Base-by-base conservation (phyloP, 768 basidiomycete genomes). In the Coprinopsis sp. region DNA sequence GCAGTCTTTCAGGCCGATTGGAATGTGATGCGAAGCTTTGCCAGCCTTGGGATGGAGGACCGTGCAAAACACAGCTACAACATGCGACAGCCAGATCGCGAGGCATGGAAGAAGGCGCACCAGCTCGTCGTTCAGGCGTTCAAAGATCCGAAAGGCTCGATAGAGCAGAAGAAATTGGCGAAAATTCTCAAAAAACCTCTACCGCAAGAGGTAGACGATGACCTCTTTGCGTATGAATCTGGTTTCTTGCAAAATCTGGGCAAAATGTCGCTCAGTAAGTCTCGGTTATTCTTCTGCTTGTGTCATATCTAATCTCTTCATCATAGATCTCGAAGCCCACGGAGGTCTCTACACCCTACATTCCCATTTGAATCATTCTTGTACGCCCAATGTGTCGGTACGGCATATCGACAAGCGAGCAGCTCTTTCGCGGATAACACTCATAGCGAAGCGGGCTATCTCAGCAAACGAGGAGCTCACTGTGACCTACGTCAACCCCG, bases 301-400 rank as follows among this genome's bases (percentile, higher is more conserved):
- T 41, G 44, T 28, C 47, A 37, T 33, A 18, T 45, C 49, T 30
- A 31, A 31, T 36, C 37, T 33, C 13, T 33, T 30, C 16, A 29
- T 14, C 19, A 6, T 42, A 85, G 85, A 92, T 58, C 69, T 92
- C 41, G 91, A 93, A 65, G 79, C 84, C 2, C 88, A 92, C 45
- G 91, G 90, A 2, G 91, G 91, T 2, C 69, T 95, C 8, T 95
- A 93, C 65, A 77, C 75, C 18, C 74, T 93, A 4, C 91, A 94
- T 60, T 85, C 91, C 2, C 88, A 93, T 54, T 63, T 94, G 24
- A 96, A 95, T 63, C 92, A 96, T 62, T 76, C 76, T 6, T 96
- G 92, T 63, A 62, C 68, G 14, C 90, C 92, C 0, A 94, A 91
- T 62, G 55, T 83, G 38, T 86, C 88, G 14, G 81, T 87, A 13